These are phyloP conservation scores for Parmelia sp. DNA, from an alignment of 495 filamentous ascomycete species.

Conservation along the genomic window DNA sequence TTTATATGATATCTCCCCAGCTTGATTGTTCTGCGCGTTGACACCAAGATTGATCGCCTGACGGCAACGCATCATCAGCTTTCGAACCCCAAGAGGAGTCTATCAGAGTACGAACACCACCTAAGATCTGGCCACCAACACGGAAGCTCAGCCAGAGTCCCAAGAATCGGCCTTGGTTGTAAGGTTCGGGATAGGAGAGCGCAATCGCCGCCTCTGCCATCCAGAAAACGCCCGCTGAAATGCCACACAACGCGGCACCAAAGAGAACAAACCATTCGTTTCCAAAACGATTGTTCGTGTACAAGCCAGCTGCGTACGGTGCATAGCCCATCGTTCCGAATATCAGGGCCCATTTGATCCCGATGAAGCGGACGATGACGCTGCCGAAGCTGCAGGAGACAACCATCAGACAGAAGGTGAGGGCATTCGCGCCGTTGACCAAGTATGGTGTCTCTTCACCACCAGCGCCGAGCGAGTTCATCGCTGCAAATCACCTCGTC, in stretches of 20 bases:
- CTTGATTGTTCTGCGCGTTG: conserved; percentile 45
- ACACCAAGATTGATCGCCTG: conserved; percentile 52
- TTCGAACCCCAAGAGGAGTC: not conserved
- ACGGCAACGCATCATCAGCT: not conserved
- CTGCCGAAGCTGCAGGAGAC: too few species aligned
- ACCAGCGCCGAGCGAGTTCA: conserved; percentile 64
- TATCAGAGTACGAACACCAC: conserved; percentile 36
- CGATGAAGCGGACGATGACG: conserved; percentile 42
- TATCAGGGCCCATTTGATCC: conserved; percentile 58
- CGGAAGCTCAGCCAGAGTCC: conserved; percentile 60
- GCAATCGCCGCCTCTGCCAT: conserved; percentile 60
- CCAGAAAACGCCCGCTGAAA: conserved; percentile 64
- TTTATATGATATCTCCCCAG: conserved; percentile 55
- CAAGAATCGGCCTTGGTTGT: conserved; percentile 53
- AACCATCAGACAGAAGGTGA: conserved; percentile 33
- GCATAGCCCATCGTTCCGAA: conserved; percentile 62
- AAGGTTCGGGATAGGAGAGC: conserved; percentile 33
- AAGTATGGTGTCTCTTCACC: conserved; percentile 56
- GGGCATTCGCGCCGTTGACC: conserved; percentile 62
- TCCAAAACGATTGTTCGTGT: conserved; percentile 60
- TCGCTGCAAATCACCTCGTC: conserved; percentile 25
- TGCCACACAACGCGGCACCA: conserved; percentile 58
- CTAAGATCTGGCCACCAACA: conserved; percentile 55
- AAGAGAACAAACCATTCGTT: conserved; percentile 57
- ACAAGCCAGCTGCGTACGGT: conserved; percentile 58